A percentile compares a stretch with the other conserved stretches of the same genome.
Conservation (phyloP, 1,284 basidiomycete genomes). For the Coriolopsis trogii region DNA sequence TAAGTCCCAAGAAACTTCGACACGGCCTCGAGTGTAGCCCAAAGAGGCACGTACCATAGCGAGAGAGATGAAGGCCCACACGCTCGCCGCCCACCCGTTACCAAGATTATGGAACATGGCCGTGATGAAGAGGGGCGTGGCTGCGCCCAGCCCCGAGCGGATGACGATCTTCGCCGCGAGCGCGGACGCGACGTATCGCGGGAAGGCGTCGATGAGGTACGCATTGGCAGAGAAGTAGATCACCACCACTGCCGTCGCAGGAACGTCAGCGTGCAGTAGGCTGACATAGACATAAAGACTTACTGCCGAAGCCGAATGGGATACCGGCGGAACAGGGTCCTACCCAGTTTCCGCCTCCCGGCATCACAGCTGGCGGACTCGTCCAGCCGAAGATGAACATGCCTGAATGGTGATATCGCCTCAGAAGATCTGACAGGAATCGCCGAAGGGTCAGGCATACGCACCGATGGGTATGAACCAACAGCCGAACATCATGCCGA, state of each 20-base stretch:
- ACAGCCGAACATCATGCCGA: conserved; percentile 49
- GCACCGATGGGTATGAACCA: conserved; percentile 43
- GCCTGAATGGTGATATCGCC: not conserved
- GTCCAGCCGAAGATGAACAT: conserved; percentile 47
- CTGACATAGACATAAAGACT: conserved; percentile 2
- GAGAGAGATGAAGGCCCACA: conserved; percentile 41
- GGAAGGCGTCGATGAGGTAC: conserved; percentile 65
- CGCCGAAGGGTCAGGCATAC: conserved; percentile 26
- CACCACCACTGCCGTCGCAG: conserved; percentile 25
- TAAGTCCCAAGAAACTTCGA: not conserved
- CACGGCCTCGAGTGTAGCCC: conserved; percentile 44
- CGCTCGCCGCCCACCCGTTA: conserved; percentile 53
- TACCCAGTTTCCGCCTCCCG: conserved; percentile 42
- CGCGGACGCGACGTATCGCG: conserved; percentile 68
- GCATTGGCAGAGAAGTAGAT: conserved; percentile 41
- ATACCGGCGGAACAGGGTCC: conserved; percentile 47
- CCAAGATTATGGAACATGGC: conserved; percentile 52
- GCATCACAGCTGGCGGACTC: conserved; percentile 31
- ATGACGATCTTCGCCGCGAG: conserved; percentile 73
- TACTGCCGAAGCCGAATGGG: conserved; percentile 52
- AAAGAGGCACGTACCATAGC: conserved; percentile 34
- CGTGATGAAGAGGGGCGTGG: conserved; percentile 68
- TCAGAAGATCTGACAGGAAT: not conserved
- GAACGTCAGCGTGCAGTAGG: not conserved
- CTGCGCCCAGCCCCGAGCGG: conserved; percentile 64